Base-by-base conservation (phyloP, 163 green algal species). In the Coccomyxa subellipsoidea region DNA sequence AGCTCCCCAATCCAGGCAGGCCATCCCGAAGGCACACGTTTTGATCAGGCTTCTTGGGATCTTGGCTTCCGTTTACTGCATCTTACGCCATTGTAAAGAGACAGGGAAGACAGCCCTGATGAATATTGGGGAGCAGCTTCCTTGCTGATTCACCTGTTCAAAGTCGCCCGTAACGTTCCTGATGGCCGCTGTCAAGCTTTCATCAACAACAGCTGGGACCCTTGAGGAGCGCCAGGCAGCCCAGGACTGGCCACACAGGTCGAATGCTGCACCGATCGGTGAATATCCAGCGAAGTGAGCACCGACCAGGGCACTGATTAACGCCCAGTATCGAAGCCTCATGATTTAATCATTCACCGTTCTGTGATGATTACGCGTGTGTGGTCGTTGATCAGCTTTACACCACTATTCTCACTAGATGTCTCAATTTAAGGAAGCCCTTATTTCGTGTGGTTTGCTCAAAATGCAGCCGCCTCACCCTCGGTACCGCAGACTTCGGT, bases 141-240 rank as follows among this genome's bases (percentile, higher is more conserved):
- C 32, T 25, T n/a, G 69, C 29, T 34, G 8, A 18, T 39, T 4
- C 59, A 83, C 85, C 85, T 87, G 75, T 29, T 87, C 76, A 70
- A 82, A 89, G 32, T 89, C 84, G 66, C 32, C 76, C 0, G 87
- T 90, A 4, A 90, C 87, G n/a, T 90, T 90, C 40, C 71, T 81
- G 25, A 90, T 87, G 32, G 87, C 73, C 6, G 69, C 71, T 34
- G 69, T 82, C n/a, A 87, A 35, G 39, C 77, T 73, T 7, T 72
- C 40, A 53, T 32, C 21, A 12, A 12, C 31, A 29, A 29, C 40
- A 31, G 38, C 25, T 31, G 36, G 37, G 10, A 47, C 27, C 70
- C 31, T 38, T 31, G 32, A 31, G 10, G 31, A 10, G 27, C 66
- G n/a, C 71, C 31, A 40, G 71, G 71, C 31, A 40, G 21, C 2